A percentile compares a stretch with the other conserved stretches of the same genome.
These are phyloP conservation scores for Pharnaceum exiguum DNA, from an alignment of 148 eudicot genomes.

Conservation along the genomic window DNA sequence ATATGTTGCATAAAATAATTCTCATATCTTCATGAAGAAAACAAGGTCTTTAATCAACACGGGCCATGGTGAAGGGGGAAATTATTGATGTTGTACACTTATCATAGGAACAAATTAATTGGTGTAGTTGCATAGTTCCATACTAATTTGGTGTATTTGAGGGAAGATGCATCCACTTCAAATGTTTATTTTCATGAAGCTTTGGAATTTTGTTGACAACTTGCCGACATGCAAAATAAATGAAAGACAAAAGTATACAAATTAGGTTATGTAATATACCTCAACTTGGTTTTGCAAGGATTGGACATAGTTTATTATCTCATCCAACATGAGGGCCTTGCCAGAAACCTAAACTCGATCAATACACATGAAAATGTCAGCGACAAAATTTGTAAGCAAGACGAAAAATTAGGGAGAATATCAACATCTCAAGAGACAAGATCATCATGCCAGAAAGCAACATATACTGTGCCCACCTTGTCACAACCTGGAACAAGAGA, in stretches of 20 bases:
- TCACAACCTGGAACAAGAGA: conserved; percentile 92
- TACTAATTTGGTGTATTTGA: too few relatives aligned
- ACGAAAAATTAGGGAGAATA: not conserved
- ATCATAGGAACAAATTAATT: too few relatives aligned
- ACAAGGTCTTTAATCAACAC: too few relatives aligned
- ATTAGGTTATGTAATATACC: conserved; percentile 27
- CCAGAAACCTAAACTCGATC: conserved; percentile 61
- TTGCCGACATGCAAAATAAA: conserved; percentile 1
- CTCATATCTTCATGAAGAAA: too few relatives aligned
- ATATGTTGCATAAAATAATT: not conserved
- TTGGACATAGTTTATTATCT: conserved; percentile 75
- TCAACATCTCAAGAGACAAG: not conserved
- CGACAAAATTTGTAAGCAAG: not conserved
- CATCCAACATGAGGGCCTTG: conserved; percentile 95
- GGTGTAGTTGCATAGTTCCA: too few relatives aligned
- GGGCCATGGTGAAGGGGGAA: too few relatives aligned
- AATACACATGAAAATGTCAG: conserved; percentile 21
- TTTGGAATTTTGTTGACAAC: conserved; percentile 8
- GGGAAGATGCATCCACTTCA: not conserved
- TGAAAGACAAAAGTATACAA: not conserved
- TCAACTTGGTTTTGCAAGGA: conserved; percentile 79
- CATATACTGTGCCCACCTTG: conserved; percentile 42
- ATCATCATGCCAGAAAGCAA: not conserved
- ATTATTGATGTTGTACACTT: too few relatives aligned
- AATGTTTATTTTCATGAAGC: not conserved